Evolutionary conservation across 1,284 basidiomycete species (phyloP).

Genomic region (Puccinia triticina): DNA sequence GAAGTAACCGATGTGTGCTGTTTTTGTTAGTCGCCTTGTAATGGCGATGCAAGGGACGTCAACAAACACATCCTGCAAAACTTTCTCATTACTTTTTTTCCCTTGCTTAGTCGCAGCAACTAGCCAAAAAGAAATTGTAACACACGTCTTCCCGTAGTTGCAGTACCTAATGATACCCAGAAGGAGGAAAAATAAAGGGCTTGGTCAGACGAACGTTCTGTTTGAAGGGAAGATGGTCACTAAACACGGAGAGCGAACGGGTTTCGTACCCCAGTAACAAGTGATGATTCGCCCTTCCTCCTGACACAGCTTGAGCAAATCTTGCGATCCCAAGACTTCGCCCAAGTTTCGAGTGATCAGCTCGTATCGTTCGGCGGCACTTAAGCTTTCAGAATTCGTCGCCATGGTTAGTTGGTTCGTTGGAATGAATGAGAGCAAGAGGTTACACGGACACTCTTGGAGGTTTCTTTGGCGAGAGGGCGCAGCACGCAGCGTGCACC

Average conservation of each 20-base stretch:
- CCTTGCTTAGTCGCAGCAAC: slow-evolving; percentile 34
- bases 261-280: slow-evolving; percentile 81
- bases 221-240: slow-evolving; percentile 21
- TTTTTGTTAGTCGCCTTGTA: background rate
- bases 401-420: background rate
- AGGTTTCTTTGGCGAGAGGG: too few species aligned
- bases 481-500: too few species aligned
- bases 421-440: too few species aligned
- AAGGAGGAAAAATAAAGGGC: slow-evolving; percentile 52
- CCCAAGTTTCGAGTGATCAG: slow-evolving; percentile 84
- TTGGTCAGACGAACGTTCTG: slow-evolving; percentile 42
- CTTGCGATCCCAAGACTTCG: slow-evolving; percentile 84
- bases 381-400: slow-evolving; percentile 21
- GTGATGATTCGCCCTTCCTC: slow-evolving; percentile 72
- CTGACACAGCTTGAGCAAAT: slow-evolving; percentile 77
- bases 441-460: too few species aligned
- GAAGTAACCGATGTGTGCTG: slow-evolving; percentile 98
- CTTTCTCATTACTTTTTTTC: slow-evolving; percentile 4
- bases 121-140: slow-evolving; percentile 50
- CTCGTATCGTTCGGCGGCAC: slow-evolving; percentile 71
- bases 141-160: slow-evolving; percentile 90
- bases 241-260: background rate
- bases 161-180: slow-evolving; percentile 69
- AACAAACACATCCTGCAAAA: background rate
- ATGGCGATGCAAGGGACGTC: slow-evolving; percentile 6